A percentile compares a stretch with the other conserved stretches of the same genome.
Conservation (phyloP, 805 yeast species). For the Barnettozyma vustinii region DNA sequence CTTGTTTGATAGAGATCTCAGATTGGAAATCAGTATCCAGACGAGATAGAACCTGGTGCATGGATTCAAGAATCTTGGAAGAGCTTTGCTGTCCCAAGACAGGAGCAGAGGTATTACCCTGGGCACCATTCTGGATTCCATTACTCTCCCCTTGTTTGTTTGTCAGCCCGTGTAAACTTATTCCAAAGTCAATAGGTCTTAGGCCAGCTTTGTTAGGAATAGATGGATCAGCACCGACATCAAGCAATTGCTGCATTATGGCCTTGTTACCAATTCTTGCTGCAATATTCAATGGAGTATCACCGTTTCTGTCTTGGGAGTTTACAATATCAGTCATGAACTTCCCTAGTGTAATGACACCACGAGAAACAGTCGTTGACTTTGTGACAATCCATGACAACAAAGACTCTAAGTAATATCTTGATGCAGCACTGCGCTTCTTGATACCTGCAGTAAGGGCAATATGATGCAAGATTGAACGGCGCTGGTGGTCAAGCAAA, state of each 20-base stretch:
- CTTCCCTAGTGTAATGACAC: constrained; percentile 45
- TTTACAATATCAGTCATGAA: constrained; percentile 72
- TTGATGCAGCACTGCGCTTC: constrained; percentile 65
- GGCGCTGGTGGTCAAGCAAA: constrained; percentile 59
- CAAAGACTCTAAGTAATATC: constrained; percentile 66
- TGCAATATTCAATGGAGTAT: constrained; percentile 89
- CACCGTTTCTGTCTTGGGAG: constrained; percentile 89
- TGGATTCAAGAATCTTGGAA: constrained; percentile 42
- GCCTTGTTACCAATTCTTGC: constrained; percentile 82
- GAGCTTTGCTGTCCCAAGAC: constrained; percentile 17
- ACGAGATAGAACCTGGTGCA: constrained; percentile 43
- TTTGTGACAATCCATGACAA: constrained; percentile 72
- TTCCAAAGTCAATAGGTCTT: constrained; percentile 82
- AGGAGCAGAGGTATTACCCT: background rate
- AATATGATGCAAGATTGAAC: constrained; percentile 85
- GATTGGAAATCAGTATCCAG: constrained; percentile 55
- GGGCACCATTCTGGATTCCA: background rate
- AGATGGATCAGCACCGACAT: constrained; percentile 81
- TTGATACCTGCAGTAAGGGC: constrained; percentile 73
- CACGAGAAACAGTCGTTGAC: constrained; percentile 40
- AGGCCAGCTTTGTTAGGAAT: constrained; percentile 82
- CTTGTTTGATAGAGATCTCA: constrained; percentile 50
- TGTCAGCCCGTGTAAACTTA: constrained; percentile 35
- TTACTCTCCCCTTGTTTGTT: background rate
- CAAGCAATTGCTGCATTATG: constrained; percentile 73